phyloP scores from a whole-genome alignment of 306 rosid species.

The Trichosanthes truncata region DNA sequence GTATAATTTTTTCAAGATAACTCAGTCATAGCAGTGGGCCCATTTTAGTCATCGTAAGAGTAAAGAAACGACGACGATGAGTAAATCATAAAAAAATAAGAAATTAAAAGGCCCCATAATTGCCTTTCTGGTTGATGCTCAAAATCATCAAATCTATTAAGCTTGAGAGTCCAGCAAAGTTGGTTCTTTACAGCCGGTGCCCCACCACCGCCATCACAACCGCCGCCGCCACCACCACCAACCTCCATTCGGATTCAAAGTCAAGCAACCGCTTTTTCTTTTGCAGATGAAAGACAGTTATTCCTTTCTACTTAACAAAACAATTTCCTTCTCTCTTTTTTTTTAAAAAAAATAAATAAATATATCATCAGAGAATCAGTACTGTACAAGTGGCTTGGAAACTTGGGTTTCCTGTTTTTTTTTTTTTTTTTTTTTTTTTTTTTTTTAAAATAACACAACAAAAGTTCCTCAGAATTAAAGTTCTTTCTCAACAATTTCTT shows the following conservation, averaged over 20 bases:
- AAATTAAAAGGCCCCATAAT: neutral
- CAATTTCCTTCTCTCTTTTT: neutral
- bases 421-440: too few relatives aligned
- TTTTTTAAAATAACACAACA: neutral
- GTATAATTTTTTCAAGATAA: neutral
- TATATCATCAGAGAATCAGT: neutral
- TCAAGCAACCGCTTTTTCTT: neutral
- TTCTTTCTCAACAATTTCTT: neutral
- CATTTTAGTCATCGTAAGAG: neutral
- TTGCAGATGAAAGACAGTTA: neutral
- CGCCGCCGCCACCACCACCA: neutral
- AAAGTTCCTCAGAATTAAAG: neutral
- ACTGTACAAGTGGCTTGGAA: neutral
- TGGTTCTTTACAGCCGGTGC: neutral
- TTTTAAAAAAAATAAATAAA: neutral
- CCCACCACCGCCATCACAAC: neutral
- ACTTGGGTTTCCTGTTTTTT: neutral
- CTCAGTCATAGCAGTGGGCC: neutral
- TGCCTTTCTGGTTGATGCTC: neutral
- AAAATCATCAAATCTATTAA: neutral
- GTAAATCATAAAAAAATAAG: neutral
- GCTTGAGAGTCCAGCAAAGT: slow-evolving; percentile 2
- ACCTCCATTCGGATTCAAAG: neutral
- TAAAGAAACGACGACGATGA: neutral
- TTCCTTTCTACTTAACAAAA: slow-evolving; percentile 1